Evolutionary conservation across 73 alveolate genomes (phyloP), one percentile per base, ranked within the genome.

Genomic region (Blepharisma stoltei): DNA sequence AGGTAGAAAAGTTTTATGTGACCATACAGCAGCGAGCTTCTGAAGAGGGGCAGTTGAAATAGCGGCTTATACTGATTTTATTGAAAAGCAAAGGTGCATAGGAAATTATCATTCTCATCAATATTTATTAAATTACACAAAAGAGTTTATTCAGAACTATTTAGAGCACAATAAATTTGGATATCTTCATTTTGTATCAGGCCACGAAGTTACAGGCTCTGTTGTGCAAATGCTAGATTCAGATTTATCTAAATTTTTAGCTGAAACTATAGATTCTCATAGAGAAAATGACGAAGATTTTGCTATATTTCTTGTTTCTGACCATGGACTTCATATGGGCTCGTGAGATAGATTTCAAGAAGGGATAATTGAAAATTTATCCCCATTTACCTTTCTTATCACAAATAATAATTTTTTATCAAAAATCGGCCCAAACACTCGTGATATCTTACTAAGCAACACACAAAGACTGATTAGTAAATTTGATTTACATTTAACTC

Each of bases 91-190:
- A 50, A 50, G 65, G 21, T 60, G 73, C 47, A 14, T 60, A 14
- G 73, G 73, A 2, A 38, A 60, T 14, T 14, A 60, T 8, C 14
- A 60, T 60, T n/a, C 73, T 60, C 73, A 60, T 25, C 38, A 25
- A 25, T 20, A 14, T 25, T n/a, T 60, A n/a, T 18, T 60, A 9
- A 38, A 60, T 20, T 25, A 60, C 23, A 20, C 46, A 18, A 25
- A 14, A 18, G 46, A 60, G 73, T 60, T 60, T 5, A 25, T 25
- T 2, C 14, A 38, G 0, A 60, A 60, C 46, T 60, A 60, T 5
- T 11, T 14, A 60, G 45, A 25, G 5, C 49, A 20, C 14, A 60
- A 60, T 38, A 60, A 25, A 38, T 60, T 60, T 60, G 14, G 46
- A 14, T 8, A 14, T 60, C 14, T 18, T 50, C 65, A 50, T 50